Base-by-base conservation (phyloP, 2,329 filamentous ascomycete species). In the Alternaria ethzedia region DNA sequence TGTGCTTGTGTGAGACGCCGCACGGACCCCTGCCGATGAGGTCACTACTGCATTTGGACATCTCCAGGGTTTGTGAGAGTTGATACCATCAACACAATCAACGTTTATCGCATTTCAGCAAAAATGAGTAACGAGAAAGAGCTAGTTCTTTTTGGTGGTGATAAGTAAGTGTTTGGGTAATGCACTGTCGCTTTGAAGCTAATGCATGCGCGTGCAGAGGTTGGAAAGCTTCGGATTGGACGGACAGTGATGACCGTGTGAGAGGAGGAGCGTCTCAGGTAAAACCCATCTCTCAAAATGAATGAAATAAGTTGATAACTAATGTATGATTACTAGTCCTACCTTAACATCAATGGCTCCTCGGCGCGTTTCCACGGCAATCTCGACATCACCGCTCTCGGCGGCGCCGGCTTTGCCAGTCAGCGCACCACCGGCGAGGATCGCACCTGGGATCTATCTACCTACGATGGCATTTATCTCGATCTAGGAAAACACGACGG, bases 371-470 rank as follows among this genome's bases (percentile, higher is more conserved):
- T 94, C 80, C 81, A 87, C 67, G 92, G 93, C 3, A 83, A 83
- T 23, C 85, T 96, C 20, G 92, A 96, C 79, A 93, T 90, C 66
- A 86, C 85, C 57, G 88, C 91, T 0, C 87, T 96, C 0, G 92
- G 92, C 25, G 92, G 91, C 28, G 92, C 93, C 1, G 93, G 93
- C 6, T 96, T 96, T 75, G 92, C 92, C 10, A 92, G 90, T 5
- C 93, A 95, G 76, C 87, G 90, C 50, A 93, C 90, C 5, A 85
- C 83, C 4, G 79, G 79, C 43, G 87, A 88, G 8, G 81, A 85
- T 43, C 79, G 84, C 13, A 80, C 81, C 23, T 91, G 90, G 86
- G 86, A 96, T 71, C 80, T 96, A 8, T 86, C 85, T 2, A 74
- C 70, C 11, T 91, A 89, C 70, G 84, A 88, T 49, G 91, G 91